Evolutionary conservation across 257 asterid species (phyloP), one percentile per base, ranked within the genome.

Genomic region (Solanum corneliomulleri): DNA sequence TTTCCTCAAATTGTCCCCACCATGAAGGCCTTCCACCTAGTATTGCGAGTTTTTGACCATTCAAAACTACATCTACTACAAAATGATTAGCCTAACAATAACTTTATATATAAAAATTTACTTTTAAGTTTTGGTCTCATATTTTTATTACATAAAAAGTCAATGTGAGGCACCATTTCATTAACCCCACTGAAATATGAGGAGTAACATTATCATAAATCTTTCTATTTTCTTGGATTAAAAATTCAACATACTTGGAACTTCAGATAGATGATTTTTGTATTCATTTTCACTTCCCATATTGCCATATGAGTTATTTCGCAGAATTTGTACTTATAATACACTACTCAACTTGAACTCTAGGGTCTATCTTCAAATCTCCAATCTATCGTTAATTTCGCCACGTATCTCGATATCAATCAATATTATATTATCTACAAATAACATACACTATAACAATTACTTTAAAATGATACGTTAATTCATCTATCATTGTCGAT

Each of bases 331-430:
- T 2, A 12, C 2, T 47, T 2, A 3, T 1, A 45, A 6, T 11
- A 12, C 16, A 3, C 16, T 45, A 1, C 9, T 52, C 23, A 52
- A 15, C 3, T 7, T 52, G 7, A 2, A 18, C 0, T 52, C 2
- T 52, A 18, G 62, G 10, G 2, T 18, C 0, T 52, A 3, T 52
- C 2, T 52, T 18, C n/a, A 20, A 62, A 6, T 9, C 31, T 62
- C 16, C 9, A n/a, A 62, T 0, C 70, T 62, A 62, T 62, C 4
- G 3, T 62, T 49, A 49, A 49, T 0, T n/a, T 0, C 0, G 0
- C 7, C 7, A 62, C 0, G 0, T 62, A 11, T 11, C 2, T n/a
- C 9, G 0, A 52, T 1, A 6, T n/a, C 9, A 62, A n/a, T 62
- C 1, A 62, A 62, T 62, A n/a, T 3, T n/a, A 5, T 62, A 0